Base-by-base conservation (phyloP, 106 monocot species). In the Hemerocallis citrina region DNA sequence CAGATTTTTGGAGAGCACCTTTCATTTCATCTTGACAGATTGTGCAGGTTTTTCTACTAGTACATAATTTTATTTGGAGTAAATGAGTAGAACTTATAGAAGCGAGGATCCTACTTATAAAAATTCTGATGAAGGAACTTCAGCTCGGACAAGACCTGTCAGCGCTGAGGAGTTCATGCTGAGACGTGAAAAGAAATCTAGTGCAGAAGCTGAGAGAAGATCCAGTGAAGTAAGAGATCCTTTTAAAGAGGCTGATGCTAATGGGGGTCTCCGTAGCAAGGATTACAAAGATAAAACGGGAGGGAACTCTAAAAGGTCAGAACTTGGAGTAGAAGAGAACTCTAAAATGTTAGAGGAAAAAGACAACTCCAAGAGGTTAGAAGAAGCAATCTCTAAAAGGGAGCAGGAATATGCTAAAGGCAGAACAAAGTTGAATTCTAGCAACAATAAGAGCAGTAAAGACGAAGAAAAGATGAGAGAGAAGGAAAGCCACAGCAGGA, bases 101-200 rank as follows among this genome's bases (percentile, higher is more conserved):
- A 57, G 69, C 23, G 65, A 61, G 50, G 73, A 68, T 19, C 60
- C 54, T 40, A 30, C 61, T 57, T 19, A 52, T 59, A 76, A 54
- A 38, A 64, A 46, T 64, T 54, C 57, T 48, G 65, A 62, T 62
- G 84, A 81, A 68, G 81, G 81, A 28, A 88, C 98, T 31, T 42
- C 92, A 62, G 98, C 98, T 58, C 66, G 98, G 13, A 92, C 88
- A 57, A 81, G 98, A 34, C 81, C 98, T 67, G 41, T 92, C 34
- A 82, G 82, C 63, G 70, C 81, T 73, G 82, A 88, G 38, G 77
- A 98, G 16, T 74, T 92, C 34, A 77, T 98, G 81, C 64, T 57
- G 40, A 81, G 79, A 69, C 81, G 98, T 62, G 82, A 75, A 48
- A 85, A 78, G 59, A 85, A 82, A 68, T 40, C 48, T 12, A 38